Evolutionary conservation across 1,284 basidiomycete species (phyloP), one percentile per base, ranked within the genome.

Genomic region (Boletus subluridellus): DNA sequence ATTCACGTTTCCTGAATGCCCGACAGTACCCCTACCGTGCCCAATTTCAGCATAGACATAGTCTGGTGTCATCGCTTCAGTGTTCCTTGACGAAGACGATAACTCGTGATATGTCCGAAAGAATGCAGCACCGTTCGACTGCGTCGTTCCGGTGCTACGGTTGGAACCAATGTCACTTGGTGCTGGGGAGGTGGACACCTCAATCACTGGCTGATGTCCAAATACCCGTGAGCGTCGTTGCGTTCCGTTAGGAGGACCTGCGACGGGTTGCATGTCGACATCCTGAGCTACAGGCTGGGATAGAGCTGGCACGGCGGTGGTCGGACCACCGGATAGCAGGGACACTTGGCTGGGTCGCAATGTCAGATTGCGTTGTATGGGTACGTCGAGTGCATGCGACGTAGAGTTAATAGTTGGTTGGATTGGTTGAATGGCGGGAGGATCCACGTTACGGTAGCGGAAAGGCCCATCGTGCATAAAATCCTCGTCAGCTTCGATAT

Each of bases 11-110:
- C 61, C 68, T 24, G 59, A 54, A 47, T 58, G 63, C 24, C 76
- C 60, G 7, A 46, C 77, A 32, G 78, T 74, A 15, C 85, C 86
- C 35, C 85, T 78, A 6, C 87, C 88, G 65, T 89, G 87, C 10
- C 89, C 89, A 58, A 89, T 85, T 67, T 91, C 89, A 3, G 89
- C 87, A 63, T 81, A 89, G 60, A 87, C 79, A 50, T 89, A 76
- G 66, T 90, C 89, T 17, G 88, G 87, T 7, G 88, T 90, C 69
- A 85, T 74, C 17, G 82, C 80, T 38, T 86, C 86, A 62, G 80
- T 81, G 59, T 77, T 79, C 47, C 78, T 72, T 44, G 77, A 70
- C 3, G 74, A 71, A 15, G 73, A 69, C 3, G 73, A 66, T 28
- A 73, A 68, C 35, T 84, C 82, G 44, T 80, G 77, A 66, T 85